Conservation (phyloP, 805 yeast genomes). For the Saturnispora besseyi region DNA sequence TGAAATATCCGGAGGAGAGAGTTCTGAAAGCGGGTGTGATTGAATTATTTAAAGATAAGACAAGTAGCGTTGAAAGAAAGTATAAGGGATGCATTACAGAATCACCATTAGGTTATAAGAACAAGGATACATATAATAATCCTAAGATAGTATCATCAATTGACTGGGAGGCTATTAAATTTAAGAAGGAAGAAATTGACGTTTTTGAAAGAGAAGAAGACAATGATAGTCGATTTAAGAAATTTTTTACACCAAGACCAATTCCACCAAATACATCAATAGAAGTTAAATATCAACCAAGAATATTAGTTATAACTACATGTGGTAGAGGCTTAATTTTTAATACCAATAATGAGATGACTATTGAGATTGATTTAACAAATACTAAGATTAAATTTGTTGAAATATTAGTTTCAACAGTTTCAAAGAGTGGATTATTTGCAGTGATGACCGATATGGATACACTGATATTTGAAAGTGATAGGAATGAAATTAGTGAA, state of each 20-base stretch:
- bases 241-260: slow-evolving; percentile 20
- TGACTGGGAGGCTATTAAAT: slow-evolving; percentile 23
- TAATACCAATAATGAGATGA: slow-evolving; percentile 36
- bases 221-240: slow-evolving; percentile 21
- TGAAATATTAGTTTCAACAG: slow-evolving; percentile 39
- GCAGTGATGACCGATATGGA: slow-evolving; percentile 48
- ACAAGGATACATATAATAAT: slow-evolving; percentile 24
- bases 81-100: slow-evolving; percentile 50
- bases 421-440: slow-evolving; percentile 39
- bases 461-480: slow-evolving; percentile 50
- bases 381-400: slow-evolving; percentile 47
- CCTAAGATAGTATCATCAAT: slow-evolving; percentile 11
- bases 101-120: slow-evolving; percentile 45
- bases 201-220: slow-evolving; percentile 15
- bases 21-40: slow-evolving; percentile 50
- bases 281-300: slow-evolving; percentile 28
- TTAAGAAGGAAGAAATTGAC: slow-evolving; percentile 15
- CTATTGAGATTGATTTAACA: slow-evolving; percentile 45
- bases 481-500: slow-evolving; percentile 37
- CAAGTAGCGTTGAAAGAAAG: slow-evolving; percentile 47
- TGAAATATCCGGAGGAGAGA: slow-evolving; percentile 51
- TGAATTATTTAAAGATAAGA: slow-evolving; percentile 34
- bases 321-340: slow-evolving; percentile 57
- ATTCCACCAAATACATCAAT: not conserved
- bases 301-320: slow-evolving; percentile 50